Conservation (phyloP, 768 basidiomycete species). For the Russula sp. region DNA sequence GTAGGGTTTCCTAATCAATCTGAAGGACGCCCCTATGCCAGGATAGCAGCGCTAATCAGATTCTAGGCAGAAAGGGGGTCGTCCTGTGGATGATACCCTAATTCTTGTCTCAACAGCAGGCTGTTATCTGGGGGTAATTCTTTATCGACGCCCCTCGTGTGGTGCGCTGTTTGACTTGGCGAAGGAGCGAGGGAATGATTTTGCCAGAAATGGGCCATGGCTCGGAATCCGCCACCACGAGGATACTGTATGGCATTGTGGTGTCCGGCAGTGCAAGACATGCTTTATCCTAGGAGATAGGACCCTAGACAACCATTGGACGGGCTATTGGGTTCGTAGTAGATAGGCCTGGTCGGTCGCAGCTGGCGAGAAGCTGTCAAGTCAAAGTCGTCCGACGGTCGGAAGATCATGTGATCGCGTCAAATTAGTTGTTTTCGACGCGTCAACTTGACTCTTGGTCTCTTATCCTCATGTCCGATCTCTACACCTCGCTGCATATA, state of each 20-base stretch:
- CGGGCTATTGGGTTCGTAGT: too few species aligned
- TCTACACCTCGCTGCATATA: slow-evolving; percentile 54
- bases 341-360: too few species aligned
- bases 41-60: not conserved
- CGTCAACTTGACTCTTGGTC: not conserved
- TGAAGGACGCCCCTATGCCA: not conserved
- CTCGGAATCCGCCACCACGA: not conserved
- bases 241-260: not conserved
- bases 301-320: too few species aligned
- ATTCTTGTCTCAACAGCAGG: not conserved
- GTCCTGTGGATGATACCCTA: not conserved
- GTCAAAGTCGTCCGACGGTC: not conserved
- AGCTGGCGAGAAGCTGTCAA: too few species aligned
- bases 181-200: not conserved
- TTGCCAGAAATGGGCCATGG: not conserved
- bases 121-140: not conserved
- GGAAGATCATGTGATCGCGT: slow-evolving; percentile 20
- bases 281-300: not conserved
- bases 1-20: not conserved
- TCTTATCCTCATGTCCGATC: slow-evolving; percentile 41
- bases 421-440: not conserved
- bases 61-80: not conserved
- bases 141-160: not conserved
- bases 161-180: not conserved
- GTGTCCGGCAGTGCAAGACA: not conserved